Base-by-base conservation (phyloP, 176 grass and related monocot genomes). In the Juncus effusus region DNA sequence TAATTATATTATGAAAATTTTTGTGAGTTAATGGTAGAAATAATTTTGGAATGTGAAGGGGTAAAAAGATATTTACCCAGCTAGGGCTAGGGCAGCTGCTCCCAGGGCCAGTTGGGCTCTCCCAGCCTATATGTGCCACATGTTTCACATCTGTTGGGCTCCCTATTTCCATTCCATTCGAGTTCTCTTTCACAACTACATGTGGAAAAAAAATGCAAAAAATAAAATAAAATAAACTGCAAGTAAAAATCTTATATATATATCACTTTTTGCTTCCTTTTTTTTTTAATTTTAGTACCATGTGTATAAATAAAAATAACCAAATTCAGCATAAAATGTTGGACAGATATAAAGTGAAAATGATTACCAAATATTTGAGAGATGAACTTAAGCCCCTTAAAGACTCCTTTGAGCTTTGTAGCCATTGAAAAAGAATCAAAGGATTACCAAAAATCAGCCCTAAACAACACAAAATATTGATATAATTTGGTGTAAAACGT, bases 371-470 rank as follows among this genome's bases (percentile, higher is more conserved):
- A 95, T 47, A 89, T 86, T 16, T 80, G 80, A 42, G 90, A 95
- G 74, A 95, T 81, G 51, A 76, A 59, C 79, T 83, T 90, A 73
- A 89, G 58, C 42, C 82, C 74, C 83, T 95, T 95, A 69, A 89
- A 67, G 62, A 89, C 67, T 51, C 86, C 90, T 66, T 95, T 95
- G 70, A 84, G 75, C 78, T 85, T 93, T 84, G 58, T 77, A 62
- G 90, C 82, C 86, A 88, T 88, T 67, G 73, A 1, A 4, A 67
- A 65, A 74, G 59, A 38, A 41, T 36, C 15, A 11, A 61, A 66
- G 38, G 71, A 36, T n/a, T 41, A 50, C 4, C 49, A 28, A 62
- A 52, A 42, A 5, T 65, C 58, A 70, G 6, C 12, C 35, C 16
- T 54, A 38, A 64, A 28, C 15, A 61, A 52, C 67, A 42, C 4